phyloP scores from a whole-genome alignment of 2,329 filamentous ascomycete species.

The Neonectria sp. region DNA sequence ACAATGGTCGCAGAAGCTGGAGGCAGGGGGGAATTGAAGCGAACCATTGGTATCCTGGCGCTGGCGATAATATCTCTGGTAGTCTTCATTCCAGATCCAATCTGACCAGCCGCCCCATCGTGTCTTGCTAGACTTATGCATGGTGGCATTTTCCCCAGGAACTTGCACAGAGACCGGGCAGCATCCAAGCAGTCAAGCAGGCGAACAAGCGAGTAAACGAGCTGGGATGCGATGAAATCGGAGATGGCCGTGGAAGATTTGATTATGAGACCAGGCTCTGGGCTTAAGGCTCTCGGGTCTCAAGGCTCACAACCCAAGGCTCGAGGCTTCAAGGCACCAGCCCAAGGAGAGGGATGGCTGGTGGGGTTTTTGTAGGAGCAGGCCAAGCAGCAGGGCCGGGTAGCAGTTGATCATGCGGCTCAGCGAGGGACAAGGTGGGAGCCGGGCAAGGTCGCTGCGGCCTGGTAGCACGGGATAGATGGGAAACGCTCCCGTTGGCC shows the following conservation, averaged over 20 bases:
- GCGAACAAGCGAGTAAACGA: conserved; percentile 10
- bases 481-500: conserved; percentile 37
- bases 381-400: conserved; percentile 28
- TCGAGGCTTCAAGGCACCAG: conserved; percentile 32
- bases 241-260: conserved; percentile 14
- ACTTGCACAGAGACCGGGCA: conserved; percentile 26
- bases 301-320: conserved; percentile 27
- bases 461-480: conserved; percentile 42
- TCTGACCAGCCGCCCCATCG: conserved; percentile 43
- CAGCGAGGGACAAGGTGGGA: conserved; percentile 37
- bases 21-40: conserved; percentile 3
- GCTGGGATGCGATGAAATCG: conserved; percentile 6
- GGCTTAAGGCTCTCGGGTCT: conserved; percentile 30
- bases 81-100: conserved; percentile 49
- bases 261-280: conserved; percentile 25
- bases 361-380: conserved; percentile 47
- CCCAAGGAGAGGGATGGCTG: conserved; percentile 38
- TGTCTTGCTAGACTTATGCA: conserved; percentile 44
- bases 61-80: conserved; percentile 49
- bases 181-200: conserved; percentile 16
- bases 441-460: conserved; percentile 37
- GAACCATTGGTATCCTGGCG: conserved; percentile 50
- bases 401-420: conserved; percentile 44
- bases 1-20: not conserved
- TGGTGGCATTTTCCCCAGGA: conserved; percentile 48